Percentiles rank a stretch among this genome's conserved stretches.
phyloP scores from a whole-genome alignment of 169 alveolate genomes.

The Perkinsus chesapeaki region DNA sequence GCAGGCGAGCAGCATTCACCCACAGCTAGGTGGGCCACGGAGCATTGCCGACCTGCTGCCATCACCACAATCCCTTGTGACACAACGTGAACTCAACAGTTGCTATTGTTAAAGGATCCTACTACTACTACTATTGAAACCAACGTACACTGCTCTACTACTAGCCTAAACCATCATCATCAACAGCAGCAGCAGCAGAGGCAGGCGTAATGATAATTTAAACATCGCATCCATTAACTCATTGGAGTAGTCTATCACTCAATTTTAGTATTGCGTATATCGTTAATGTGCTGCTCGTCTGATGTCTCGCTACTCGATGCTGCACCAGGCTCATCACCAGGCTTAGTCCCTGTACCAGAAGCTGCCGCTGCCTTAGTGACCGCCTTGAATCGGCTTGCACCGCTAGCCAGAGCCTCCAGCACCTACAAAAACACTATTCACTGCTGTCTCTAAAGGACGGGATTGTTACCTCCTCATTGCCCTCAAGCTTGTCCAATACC shows the following conservation, averaged over 20 bases:
- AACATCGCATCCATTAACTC: too few species aligned
- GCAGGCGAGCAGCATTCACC: too few species aligned
- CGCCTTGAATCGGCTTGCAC: neutral
- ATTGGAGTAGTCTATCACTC: too few species aligned
- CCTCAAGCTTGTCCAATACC: neutral
- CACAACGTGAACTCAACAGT: neutral
- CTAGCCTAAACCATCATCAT: neutral
- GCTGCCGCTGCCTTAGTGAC: neutral
- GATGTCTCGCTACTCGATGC: neutral
- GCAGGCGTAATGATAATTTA: too few species aligned
- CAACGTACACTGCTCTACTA: neutral
- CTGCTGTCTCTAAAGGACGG: neutral
- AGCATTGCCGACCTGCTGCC: too few species aligned
- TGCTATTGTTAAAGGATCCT: too few species aligned
- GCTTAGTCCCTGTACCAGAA: neutral
- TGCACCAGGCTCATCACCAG: neutral
- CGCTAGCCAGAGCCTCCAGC: neutral
- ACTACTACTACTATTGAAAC: neutral
- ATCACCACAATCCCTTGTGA: too few species aligned
- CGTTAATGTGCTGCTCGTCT: neutral
- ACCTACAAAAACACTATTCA: neutral
- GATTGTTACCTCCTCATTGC: neutral
- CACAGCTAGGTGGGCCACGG: too few species aligned
- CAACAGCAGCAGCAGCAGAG: too few species aligned
- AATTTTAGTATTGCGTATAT: neutral